Evolutionary conservation across 78 protist species (phyloP), one percentile per base, ranked within the genome.

Genomic region (Emiliania huxleyi): DNA sequence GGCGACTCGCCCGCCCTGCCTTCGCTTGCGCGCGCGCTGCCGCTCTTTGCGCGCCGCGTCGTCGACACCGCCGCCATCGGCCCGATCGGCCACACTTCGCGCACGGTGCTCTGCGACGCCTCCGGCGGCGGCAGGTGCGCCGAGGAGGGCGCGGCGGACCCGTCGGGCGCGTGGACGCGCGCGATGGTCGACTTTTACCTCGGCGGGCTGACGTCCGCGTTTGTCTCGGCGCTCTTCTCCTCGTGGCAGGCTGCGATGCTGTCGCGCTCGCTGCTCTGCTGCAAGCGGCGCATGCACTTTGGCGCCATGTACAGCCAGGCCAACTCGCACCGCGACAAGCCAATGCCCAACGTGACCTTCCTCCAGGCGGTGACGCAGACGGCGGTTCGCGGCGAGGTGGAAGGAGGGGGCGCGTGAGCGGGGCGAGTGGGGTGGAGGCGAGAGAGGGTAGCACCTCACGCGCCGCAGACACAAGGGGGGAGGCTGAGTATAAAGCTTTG

Each of bases 121-220:
- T 23, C 33, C 37, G 18, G 23, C 33, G 40, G 83, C 43, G 1
- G 42, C 43, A 1, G 83, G 37, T 77, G 48, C n/a, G 46, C 85
- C 12, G 48, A 18, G 44, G 3, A 4, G 42, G 12, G 29, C 85
- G 40, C 44, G 46, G 48, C 1, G 18, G 46, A 77, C 46, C 85
- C 85, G 1, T 19, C 18, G 0, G 85, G 85, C 44, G 46, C 37
- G 18, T 77, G 85, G 85, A 77, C 85, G 29, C 85, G 85, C 48
- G 44, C 85, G 48, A 77, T 77, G 48, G 23, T 77, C 85, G 85
- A 77, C 46, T 77, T 40, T 48, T 77, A 77, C 29, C 44, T 77
- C 4, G 85, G 85, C 22, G 85, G 85, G n/a, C 42, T 77, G 33
- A 22, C 46, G 48, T 22, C 0, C 85, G 42, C n/a, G 23, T 77